Conservation (phyloP, 1,284 basidiomycete genomes). For the Pseudozyma pruni region DNA sequence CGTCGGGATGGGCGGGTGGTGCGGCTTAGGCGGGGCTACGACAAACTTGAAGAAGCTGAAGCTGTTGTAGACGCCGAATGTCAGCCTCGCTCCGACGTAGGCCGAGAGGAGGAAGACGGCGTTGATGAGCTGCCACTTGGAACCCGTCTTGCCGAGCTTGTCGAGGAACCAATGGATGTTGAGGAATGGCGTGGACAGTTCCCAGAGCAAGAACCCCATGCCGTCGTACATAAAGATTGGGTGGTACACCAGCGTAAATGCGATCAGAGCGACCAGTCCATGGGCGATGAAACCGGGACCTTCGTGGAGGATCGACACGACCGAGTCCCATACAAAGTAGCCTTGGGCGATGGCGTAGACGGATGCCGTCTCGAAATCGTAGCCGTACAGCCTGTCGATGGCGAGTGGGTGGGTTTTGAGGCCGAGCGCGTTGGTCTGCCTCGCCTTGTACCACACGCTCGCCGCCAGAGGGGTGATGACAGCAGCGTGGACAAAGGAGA, state of each 20-base stretch:
- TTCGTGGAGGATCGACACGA: constrained; percentile 65
- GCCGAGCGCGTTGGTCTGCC: constrained; percentile 44
- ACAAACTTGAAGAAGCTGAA: constrained; percentile 58
- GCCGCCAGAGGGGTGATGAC: constrained; percentile 57
- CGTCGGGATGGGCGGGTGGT: constrained; percentile 37
- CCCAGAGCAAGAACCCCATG: constrained; percentile 68
- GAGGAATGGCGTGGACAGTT: constrained; percentile 68
- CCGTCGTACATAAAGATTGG: constrained; percentile 69
- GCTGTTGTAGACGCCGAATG: constrained; percentile 67
- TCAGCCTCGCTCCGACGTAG: constrained; percentile 66
- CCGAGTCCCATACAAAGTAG: constrained; percentile 66
- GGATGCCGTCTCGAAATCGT: constrained; percentile 52
- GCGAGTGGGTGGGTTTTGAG: constrained; percentile 37
- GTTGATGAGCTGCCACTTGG: constrained; percentile 66
- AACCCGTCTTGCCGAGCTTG: constrained; percentile 68
- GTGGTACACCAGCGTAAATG: constrained; percentile 62
- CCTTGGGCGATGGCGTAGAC: constrained; percentile 63
- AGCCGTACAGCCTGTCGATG: constrained; percentile 62
- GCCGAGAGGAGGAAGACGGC: constrained; percentile 62
- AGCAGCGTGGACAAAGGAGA: constrained; percentile 59
- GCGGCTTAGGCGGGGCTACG: constrained; percentile 51
- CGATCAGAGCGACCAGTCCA: constrained; percentile 64
- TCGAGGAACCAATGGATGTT: constrained; percentile 70
- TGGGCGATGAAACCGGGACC: constrained; percentile 68
- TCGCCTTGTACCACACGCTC: constrained; percentile 50